Evolutionary conservation across 1,139 yeast species (phyloP), one percentile per base, ranked within the genome.

Genomic region (Pichia sp.): DNA sequence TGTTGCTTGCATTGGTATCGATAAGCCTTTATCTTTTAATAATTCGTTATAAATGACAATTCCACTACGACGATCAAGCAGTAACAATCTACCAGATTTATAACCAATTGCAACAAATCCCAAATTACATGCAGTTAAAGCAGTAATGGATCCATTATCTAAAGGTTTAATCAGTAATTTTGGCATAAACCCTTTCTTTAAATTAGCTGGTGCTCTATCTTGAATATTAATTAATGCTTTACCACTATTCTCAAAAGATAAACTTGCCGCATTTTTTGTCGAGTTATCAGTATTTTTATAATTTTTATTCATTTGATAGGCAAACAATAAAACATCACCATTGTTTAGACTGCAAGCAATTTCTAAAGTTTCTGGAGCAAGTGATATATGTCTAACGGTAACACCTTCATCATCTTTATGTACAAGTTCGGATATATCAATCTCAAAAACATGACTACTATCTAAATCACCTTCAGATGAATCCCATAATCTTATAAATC

Each of bases 101-200:
- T 86, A 89, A 0, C 86, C 96, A 41, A 87, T 69, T 0, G 89
- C 95, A 5, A 85, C 87, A 67, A 92, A 89, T 0, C 97, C 97
- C 41, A 87, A 71, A 51, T 84, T 76, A 51, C 90, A 81, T 62
- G 85, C 75, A 45, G 74, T 73, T 41, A 90, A 55, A 2, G 86
- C 76, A 0, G 90, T 70, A 4, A 85, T 80, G 30, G 73, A 76
- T 6, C 69, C 67, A n/a, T 65, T 59, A 9, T 65, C 68, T 35
- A 62, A 56, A 1, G 74, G 67, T 43, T 72, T 71, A 2, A 85
- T 58, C n/a, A 76, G 70, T 38, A 76, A 71, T 25, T 70, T 68
- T 0, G 97, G 97, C 55, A 87, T 64, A 56, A 87, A 89, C 0
- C 87, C 89, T 49, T 76, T 80, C 47, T 67, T 70, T 5, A 78